Conservation (phyloP, 768 basidiomycete genomes). For the Rhodosporidiobolus sp. region DNA sequence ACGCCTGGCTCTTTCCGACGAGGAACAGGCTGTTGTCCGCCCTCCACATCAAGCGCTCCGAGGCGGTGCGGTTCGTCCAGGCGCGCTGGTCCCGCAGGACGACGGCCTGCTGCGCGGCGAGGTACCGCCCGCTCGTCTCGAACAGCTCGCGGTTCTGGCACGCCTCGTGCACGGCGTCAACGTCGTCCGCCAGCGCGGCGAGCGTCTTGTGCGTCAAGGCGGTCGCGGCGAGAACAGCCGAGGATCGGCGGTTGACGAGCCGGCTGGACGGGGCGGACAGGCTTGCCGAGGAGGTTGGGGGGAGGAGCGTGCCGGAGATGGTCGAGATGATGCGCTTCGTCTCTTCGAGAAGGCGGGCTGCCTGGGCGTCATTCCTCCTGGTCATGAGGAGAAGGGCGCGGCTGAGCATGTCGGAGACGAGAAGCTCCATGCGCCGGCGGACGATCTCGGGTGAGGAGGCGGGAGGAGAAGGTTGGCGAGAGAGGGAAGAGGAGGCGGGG, state of each 20-base stretch:
- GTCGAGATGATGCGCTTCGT: constrained; percentile 86
- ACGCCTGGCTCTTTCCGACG: constrained; percentile 45
- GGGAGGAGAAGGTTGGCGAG: not conserved
- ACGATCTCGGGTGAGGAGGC: constrained; percentile 81
- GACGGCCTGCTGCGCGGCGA: constrained; percentile 98
- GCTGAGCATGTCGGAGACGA: constrained; percentile 96
- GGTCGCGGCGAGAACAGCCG: constrained; percentile 15
- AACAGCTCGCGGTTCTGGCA: constrained; percentile 87
- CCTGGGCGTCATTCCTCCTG: constrained; percentile 82
- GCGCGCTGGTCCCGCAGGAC: constrained; percentile 92
- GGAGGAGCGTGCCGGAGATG: constrained; percentile 51
- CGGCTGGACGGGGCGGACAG: not conserved
- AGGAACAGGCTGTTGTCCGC: constrained; percentile 86
- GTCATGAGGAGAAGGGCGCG: constrained; percentile 88
- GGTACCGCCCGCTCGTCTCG: constrained; percentile 88
- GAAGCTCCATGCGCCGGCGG: constrained; percentile 89
- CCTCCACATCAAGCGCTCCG: constrained; percentile 88
- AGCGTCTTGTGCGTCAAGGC: constrained; percentile 56
- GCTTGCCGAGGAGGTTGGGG: not conserved
- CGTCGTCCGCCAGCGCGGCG: constrained; percentile 78
- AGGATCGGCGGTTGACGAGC: not conserved
- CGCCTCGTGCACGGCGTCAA: constrained; percentile 80
- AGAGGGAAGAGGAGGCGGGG: constrained; percentile 51
- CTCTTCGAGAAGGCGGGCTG: constrained; percentile 65
- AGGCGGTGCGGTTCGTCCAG: constrained; percentile 87